phyloP scores from a whole-genome alignment of 129 eudicot genomes.

The Helianthus tuberosus region DNA sequence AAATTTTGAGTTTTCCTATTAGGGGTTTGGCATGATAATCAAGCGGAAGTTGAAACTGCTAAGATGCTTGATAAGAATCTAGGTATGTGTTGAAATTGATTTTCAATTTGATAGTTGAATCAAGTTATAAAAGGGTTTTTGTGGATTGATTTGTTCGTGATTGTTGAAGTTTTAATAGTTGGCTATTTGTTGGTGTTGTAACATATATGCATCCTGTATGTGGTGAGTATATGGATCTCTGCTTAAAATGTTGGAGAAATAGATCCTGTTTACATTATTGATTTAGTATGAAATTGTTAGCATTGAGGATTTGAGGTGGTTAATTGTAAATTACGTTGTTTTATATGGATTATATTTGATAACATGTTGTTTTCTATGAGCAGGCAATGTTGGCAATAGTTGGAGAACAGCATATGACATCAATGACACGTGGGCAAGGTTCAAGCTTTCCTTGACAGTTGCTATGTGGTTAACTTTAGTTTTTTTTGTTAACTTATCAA shows the following conservation, averaged over 20 bases:
- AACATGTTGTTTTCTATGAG: conserved; percentile 54
- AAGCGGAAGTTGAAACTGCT: no score
- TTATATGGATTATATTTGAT: not conserved
- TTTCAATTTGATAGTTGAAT: no score
- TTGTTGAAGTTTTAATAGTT: no score
- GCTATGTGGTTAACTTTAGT: not conserved
- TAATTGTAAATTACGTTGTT: not conserved
- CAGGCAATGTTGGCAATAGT: conserved; percentile 85
- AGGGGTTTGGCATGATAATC: no score
- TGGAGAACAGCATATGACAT: conserved; percentile 98
- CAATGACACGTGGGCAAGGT: conserved; percentile 94
- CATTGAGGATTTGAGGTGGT: not conserved
- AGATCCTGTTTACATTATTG: not conserved
- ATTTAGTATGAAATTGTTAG: not conserved
- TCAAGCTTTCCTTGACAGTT: conserved; percentile 20
- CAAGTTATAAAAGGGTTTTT: no score
- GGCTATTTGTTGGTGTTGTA: no score
- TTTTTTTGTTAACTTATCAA: not conserved
- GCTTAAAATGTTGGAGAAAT: not conserved
- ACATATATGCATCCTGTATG: conserved; percentile 8
- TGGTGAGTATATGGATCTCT: not conserved
- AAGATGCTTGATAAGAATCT: no score
- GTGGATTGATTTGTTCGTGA: no score
- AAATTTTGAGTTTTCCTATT: no score
- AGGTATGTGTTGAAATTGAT: no score